phyloP scores from a whole-genome alignment of 768 basidiomycete species.

The Pisolithus marmoratus region DNA sequence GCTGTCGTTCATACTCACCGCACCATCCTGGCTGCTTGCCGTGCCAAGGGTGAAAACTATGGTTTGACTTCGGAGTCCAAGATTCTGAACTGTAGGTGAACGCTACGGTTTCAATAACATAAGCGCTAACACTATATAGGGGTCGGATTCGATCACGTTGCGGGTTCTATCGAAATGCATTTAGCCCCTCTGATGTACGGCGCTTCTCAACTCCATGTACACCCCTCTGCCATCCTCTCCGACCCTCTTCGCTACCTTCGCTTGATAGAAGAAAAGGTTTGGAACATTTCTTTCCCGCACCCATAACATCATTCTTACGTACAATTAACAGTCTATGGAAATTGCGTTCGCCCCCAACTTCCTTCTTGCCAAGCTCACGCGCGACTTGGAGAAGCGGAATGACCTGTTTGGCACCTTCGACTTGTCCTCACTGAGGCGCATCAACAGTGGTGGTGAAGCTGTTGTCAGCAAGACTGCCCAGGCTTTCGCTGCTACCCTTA shows the following conservation, averaged over 20 bases:
- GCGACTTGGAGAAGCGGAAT: constrained; percentile 23
- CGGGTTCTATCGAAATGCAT: constrained; percentile 38
- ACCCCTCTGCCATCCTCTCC: constrained; percentile 19
- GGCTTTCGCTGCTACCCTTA: constrained; percentile 27
- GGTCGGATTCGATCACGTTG: constrained; percentile 46
- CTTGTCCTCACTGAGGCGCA: constrained; percentile 26
- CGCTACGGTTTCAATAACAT: background rate
- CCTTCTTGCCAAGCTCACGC: constrained; percentile 32
- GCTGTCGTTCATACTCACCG: constrained; percentile 36
- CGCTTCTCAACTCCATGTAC: constrained; percentile 18
- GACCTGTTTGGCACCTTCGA: constrained; percentile 24
- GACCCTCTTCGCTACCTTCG: constrained; percentile 19
- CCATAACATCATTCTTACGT: background rate
- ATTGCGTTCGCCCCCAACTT: constrained; percentile 37
- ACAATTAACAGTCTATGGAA: constrained; percentile 14
- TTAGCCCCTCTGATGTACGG: constrained; percentile 31
- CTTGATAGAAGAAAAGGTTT: constrained; percentile 30
- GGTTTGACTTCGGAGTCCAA: constrained; percentile 28
- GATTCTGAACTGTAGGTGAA: constrained; percentile 34
- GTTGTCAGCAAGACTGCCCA: constrained; percentile 33
- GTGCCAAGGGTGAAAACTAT: constrained; percentile 30
- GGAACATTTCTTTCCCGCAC: background rate
- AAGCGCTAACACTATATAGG: constrained; percentile 21
- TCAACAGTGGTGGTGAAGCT: constrained; percentile 41
- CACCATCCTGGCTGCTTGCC: constrained; percentile 29